Percentiles rank a stretch among this genome's conserved stretches.
These are phyloP conservation scores for Lomentospora prolificans DNA, from an alignment of 2,329 filamentous ascomycete genomes.

Conservation along the genomic window DNA sequence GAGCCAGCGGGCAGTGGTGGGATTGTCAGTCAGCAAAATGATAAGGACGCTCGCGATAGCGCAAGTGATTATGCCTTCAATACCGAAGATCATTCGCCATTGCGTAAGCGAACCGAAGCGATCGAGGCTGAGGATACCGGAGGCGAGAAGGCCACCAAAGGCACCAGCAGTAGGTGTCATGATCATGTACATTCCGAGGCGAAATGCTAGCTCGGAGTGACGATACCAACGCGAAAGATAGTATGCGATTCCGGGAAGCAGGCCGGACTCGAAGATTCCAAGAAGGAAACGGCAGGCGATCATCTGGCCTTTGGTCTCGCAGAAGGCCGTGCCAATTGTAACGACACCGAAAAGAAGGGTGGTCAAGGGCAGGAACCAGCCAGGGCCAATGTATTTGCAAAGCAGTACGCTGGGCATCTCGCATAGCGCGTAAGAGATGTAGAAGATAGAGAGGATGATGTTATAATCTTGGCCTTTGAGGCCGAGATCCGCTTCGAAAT, in stretches of 20 bases:
- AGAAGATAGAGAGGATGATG: slow-evolving; percentile 39
- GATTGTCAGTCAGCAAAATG: slow-evolving; percentile 50
- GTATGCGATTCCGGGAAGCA: slow-evolving; percentile 57
- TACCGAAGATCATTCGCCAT: slow-evolving; percentile 76
- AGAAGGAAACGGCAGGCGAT: slow-evolving; percentile 57
- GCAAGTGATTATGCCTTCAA: slow-evolving; percentile 47
- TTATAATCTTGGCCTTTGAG: slow-evolving; percentile 52
- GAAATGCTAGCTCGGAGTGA: slow-evolving; percentile 58
- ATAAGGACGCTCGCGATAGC: slow-evolving; percentile 37
- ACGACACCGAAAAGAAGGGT: slow-evolving; percentile 44
- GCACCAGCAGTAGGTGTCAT: slow-evolving; percentile 63
- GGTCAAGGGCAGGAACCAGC: slow-evolving; percentile 36
- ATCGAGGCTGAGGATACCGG: slow-evolving; percentile 63
- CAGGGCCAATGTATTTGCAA: slow-evolving; percentile 41
- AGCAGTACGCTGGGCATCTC: slow-evolving; percentile 49
- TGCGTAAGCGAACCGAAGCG: slow-evolving; percentile 48
- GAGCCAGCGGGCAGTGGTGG: slow-evolving; percentile 40
- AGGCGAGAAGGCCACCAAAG: slow-evolving; percentile 64
- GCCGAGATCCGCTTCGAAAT: slow-evolving; percentile 23
- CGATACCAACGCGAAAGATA: slow-evolving; percentile 71
- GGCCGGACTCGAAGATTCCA: slow-evolving; percentile 59
- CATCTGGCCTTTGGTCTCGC: slow-evolving; percentile 37
- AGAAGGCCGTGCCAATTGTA: slow-evolving; percentile 35
- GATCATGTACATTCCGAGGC: slow-evolving; percentile 59
- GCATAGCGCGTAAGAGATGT: slow-evolving; percentile 40